phyloP scores from a whole-genome alignment of 805 yeast genomes.

The Millerozyma miso region DNA sequence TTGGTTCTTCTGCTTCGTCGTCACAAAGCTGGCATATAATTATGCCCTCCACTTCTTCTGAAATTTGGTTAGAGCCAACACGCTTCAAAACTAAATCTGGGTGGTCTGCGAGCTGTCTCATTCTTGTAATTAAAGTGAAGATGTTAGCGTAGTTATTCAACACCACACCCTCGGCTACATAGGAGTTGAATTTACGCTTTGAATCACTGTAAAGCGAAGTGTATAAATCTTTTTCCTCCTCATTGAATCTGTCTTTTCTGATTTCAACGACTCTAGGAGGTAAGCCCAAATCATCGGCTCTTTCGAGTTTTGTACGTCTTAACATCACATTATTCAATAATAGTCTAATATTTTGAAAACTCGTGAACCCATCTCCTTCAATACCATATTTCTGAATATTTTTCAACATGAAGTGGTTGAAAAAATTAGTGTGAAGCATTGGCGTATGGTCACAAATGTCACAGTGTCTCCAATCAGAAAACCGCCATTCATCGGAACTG shows the following conservation, averaged over 20 bases:
- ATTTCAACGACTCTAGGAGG: slow-evolving; percentile 95
- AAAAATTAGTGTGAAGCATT: slow-evolving; percentile 92
- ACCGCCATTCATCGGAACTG: slow-evolving; percentile 75
- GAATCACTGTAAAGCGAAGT: slow-evolving; percentile 83
- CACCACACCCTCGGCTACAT: slow-evolving; percentile 94
- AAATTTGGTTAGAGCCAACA: slow-evolving; percentile 38
- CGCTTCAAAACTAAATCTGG: slow-evolving; percentile 90
- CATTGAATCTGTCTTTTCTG: slow-evolving; percentile 82
- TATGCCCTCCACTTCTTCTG: slow-evolving; percentile 48
- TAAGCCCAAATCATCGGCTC: slow-evolving; percentile 95
- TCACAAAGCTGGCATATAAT: slow-evolving; percentile 88
- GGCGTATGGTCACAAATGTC: slow-evolving; percentile 86
- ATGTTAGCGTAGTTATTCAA: slow-evolving; percentile 95
- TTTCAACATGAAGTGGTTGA: slow-evolving; percentile 92
- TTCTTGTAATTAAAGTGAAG: slow-evolving; percentile 90
- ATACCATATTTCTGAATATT: slow-evolving; percentile 86
- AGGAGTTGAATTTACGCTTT: slow-evolving; percentile 82
- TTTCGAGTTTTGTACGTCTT: slow-evolving; percentile 89
- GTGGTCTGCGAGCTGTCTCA: slow-evolving; percentile 98
- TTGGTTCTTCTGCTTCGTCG: slow-evolving; percentile 97
- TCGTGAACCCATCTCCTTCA: slow-evolving; percentile 72
- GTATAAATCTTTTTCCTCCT: slow-evolving; percentile 91
- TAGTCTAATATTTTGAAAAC: slow-evolving; percentile 73
- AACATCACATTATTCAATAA: slow-evolving; percentile 80
- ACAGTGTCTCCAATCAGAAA: slow-evolving; percentile 79